Evolutionary conservation across 768 basidiomycete genomes (phyloP), one percentile per base, ranked within the genome.

Genomic region (Mycena leptocephala): DNA sequence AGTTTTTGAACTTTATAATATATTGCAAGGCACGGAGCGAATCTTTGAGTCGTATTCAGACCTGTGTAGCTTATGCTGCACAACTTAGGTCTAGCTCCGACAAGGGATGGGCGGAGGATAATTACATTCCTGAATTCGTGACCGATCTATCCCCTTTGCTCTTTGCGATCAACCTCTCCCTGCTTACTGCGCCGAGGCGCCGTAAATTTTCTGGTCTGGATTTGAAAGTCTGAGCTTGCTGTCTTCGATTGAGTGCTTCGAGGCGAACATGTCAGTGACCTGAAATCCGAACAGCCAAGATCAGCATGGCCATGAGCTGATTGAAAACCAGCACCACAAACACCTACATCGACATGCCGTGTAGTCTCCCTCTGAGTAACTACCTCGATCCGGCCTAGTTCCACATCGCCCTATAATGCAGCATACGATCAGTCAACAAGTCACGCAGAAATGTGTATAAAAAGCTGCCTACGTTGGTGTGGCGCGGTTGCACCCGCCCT

Each of bases 51-150:
- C 41, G 63, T 48, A 30, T 65, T 65, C 46, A 32, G 63, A 43
- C 63, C 63, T 65, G 63, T 65, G 63, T 46, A 65, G 28, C 41
- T 65, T 65, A 46, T 65, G 20, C 46, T 65, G 43, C 63, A 65
- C 28, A 65, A 43, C 41, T 65, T 48, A 48, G 41, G 26, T 46
- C 63, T 28, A 65, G 63, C 41, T 65, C 63, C 20, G 63, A 65
- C 63, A 46, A 46, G 41, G 28, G 11, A 65, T 32, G 43, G 43
- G 16, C 30, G 30, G 43, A 43, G 62, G 39, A 63, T 46, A 43
- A n/a, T n/a, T n/a, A n/a, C n/a, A 63, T 63, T 63, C 39, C 62
- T 37, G 18, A 63, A 48, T 48, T 65, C 41, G 63, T 46, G 22
- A 46, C 41, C 26, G 63, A 28, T 65, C 41, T 65, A 32, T 65